Percentiles rank a stretch among this genome's conserved stretches.
Evolutionary conservation across 371 early-diverging fungal genomes (phyloP).

Genomic region (Chytridium lagenaria): DNA sequence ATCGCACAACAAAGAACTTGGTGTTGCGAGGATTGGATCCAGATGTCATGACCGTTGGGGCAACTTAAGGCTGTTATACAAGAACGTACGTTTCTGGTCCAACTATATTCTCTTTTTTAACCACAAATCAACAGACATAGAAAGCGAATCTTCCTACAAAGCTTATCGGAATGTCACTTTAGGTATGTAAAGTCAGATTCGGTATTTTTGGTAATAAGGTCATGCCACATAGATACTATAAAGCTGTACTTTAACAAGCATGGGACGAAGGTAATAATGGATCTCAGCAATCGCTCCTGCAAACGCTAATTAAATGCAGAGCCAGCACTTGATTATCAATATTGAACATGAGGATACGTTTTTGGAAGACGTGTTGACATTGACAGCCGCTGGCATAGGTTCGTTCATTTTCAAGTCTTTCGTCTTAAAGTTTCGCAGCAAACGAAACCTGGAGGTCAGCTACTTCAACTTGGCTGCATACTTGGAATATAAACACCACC

Average conservation of each 20-base stretch:
- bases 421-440: slow-evolving; percentile 50
- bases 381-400: slow-evolving; percentile 72
- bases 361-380: slow-evolving; percentile 67
- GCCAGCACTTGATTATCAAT: slow-evolving; percentile 81
- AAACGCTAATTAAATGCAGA: slow-evolving; percentile 27
- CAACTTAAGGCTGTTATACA: slow-evolving; percentile 69
- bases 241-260: slow-evolving; percentile 87
- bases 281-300: not conserved
- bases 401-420: slow-evolving; percentile 23
- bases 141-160: slow-evolving; percentile 70
- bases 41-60: slow-evolving; percentile 68
- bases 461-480: slow-evolving; percentile 80
- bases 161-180: slow-evolving; percentile 72
- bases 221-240: slow-evolving; percentile 67
- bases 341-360: slow-evolving; percentile 75
- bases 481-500: slow-evolving; percentile 72
- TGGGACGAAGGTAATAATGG: slow-evolving; percentile 72
- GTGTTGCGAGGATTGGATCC: slow-evolving; percentile 76
- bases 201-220: not conserved
- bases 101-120: not conserved
- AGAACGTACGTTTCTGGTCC: slow-evolving; percentile 63
- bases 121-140: not conserved
- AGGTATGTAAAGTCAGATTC: slow-evolving; percentile 52
- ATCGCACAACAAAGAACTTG: slow-evolving; percentile 83
- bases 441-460: slow-evolving; percentile 87